Base-by-base conservation (phyloP, 1,284 basidiomycete species). In the Termitomyces sp. region DNA sequence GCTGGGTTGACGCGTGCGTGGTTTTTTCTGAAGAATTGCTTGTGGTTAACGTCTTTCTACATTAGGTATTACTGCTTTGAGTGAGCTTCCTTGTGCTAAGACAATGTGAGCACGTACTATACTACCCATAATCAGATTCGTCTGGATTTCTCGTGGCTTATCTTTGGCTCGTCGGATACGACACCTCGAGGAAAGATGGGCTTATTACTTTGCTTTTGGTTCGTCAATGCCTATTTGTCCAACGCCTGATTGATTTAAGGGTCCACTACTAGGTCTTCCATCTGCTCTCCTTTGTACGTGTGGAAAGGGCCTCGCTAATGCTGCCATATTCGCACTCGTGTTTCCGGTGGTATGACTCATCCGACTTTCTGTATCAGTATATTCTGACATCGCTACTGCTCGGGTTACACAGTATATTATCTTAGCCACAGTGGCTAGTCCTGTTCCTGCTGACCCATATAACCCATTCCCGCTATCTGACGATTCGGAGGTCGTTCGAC, bases 1-100 rank as follows among this genome's bases (percentile, higher is more conserved):
- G 88, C 62, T 90, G 90, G 84, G 78, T 91, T 42, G 84, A 91
- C 65, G 77, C 88, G 88, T 91, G 67, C 77, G 88, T 85, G 2
- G 19, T 45, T 38, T 46, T 3, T 31, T 38, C 5, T 39, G 7
- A 14, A 13, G 33, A 26, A 9, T 54, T 13, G 18, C 30, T 26
- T 18, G 31, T 40, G 11, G 26, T 31, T 50, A n/a, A 56, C 37
- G 40, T 38, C 16, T 24, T 53, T 33, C 14, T 21, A n/a, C 37
- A 45, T 7, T 60, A 91, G 90, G 46, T 93, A 91, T 66, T 93
- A 93, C 67, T 91, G 86, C 68, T 93, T 91, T 62, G 90, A 93
- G 89, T 91, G 63, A 70, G 86, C 69, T 43, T 26, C 11, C 5
- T 5, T 35, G 19, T 28, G 24, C 7, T 4, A 26, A 38, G 8